phyloP scores from a whole-genome alignment of 306 rosid species.

The Acmispon strigosus region DNA sequence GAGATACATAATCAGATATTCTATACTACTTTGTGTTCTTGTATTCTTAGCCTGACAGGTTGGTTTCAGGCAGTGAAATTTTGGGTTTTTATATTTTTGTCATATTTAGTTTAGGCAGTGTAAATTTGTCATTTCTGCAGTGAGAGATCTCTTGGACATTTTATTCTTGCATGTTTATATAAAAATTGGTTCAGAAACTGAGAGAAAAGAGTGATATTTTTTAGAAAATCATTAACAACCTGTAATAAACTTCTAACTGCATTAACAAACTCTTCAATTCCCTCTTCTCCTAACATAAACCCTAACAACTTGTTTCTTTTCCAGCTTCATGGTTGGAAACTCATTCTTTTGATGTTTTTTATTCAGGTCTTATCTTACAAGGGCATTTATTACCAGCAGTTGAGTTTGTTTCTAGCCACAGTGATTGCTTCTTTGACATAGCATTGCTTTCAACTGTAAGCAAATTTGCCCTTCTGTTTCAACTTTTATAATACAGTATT shows the following conservation, averaged over 20 bases:
- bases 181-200: no score
- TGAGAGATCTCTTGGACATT: not conserved
- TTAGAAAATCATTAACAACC: no score
- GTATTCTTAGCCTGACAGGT: slow-evolving; percentile 17
- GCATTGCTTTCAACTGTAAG: slow-evolving; percentile 5
- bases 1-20: slow-evolving; percentile 17
- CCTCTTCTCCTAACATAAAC: no score
- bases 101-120: not conserved
- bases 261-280: no score
- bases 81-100: not conserved
- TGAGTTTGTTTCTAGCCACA: slow-evolving; percentile 2
- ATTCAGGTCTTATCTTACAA: slow-evolving; percentile 13
- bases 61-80: not conserved
- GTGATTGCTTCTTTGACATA: slow-evolving; percentile 8
- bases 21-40: slow-evolving; percentile 15
- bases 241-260: no score
- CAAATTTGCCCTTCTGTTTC: not conserved
- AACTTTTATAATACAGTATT: not conserved
- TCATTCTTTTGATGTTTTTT: not conserved
- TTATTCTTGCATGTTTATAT: no score
- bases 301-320: not conserved
- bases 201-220: no score
- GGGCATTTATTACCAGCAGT: slow-evolving; percentile 10
- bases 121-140: not conserved
- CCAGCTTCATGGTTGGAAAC: not conserved